Conservation (phyloP, 768 basidiomycete species). For the Tubosaeta sp. region DNA sequence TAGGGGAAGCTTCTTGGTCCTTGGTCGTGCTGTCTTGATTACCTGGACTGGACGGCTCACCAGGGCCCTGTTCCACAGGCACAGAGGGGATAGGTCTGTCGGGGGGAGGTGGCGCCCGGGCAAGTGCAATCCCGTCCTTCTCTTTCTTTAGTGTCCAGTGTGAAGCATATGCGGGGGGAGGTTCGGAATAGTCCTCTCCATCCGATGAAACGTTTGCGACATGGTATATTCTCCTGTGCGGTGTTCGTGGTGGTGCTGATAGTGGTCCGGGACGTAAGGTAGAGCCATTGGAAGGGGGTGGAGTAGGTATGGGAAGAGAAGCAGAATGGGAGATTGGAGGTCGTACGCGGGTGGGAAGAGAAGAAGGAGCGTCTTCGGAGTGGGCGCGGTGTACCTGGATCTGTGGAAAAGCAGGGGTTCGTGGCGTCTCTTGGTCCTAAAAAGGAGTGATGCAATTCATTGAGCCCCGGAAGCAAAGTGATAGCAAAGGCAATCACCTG, state of each 20-base stretch:
- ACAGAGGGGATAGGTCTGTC: constrained; percentile 16
- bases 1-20: not conserved
- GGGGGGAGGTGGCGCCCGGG: constrained; percentile 7
- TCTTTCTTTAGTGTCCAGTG: constrained; percentile 15
- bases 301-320: constrained; percentile 17
- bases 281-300: constrained; percentile 5
- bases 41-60: constrained; percentile 6
- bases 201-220: constrained; percentile 37
- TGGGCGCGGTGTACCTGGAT: constrained; percentile 22
- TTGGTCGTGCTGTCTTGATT: not conserved
- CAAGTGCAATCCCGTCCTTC: constrained; percentile 8
- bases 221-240: constrained; percentile 39
- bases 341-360: constrained; percentile 11
- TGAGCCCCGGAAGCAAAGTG: not conserved
- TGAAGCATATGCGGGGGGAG: constrained; percentile 46
- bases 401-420: constrained; percentile 16
- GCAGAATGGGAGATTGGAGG: constrained; percentile 25
- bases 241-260: constrained; percentile 26
- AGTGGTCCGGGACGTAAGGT: constrained; percentile 1
- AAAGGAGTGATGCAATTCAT: not conserved
- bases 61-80: constrained; percentile 2
- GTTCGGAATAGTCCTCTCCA: constrained; percentile 28
- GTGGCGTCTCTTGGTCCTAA: constrained; percentile 17
- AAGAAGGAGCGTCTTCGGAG: constrained; percentile 17
- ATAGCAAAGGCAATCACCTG: constrained; percentile 13